These are phyloP conservation scores for Cercospora sojina DNA, from an alignment of 2,329 filamentous ascomycete species.

Conservation along the genomic window DNA sequence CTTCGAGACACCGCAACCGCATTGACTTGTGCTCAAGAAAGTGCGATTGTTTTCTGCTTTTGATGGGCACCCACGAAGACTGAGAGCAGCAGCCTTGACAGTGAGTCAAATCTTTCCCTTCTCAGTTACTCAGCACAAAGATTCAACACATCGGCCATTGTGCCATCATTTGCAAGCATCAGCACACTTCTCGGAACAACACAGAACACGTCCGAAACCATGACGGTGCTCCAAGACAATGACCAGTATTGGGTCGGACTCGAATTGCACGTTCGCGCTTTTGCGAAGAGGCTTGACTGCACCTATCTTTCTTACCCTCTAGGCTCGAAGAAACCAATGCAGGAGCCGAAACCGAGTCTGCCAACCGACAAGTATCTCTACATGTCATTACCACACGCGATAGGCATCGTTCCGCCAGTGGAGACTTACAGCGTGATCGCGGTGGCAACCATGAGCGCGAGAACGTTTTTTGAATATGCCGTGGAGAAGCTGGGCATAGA, in stretches of 20 bases:
- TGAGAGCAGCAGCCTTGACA: not conserved
- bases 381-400: constrained; percentile 9
- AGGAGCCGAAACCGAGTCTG: constrained; percentile 6
- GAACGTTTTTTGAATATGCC: constrained; percentile 27
- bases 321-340: constrained; percentile 1
- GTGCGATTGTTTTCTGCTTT: not conserved
- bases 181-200: not conserved
- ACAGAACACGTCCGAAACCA: not conserved
- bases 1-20: constrained; percentile 10
- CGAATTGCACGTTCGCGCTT: constrained; percentile 4
- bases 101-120: constrained; percentile 1
- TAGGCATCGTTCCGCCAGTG: constrained; percentile 1
- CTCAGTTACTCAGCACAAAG: not conserved
- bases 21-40: not conserved
- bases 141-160: not conserved
- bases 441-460: constrained; percentile 21
- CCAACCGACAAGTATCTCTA: constrained; percentile 11
- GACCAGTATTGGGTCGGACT: constrained; percentile 6
- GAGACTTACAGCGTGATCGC: constrained; percentile 19
- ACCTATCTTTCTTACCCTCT: constrained; percentile 2
- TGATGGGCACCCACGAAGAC: not conserved
- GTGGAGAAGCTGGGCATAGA: constrained; percentile 18
- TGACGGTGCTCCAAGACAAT: constrained; percentile 5
- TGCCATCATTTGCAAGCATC: not conserved
- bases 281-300: constrained; percentile 1